Evolutionary conservation across 805 yeast genomes (phyloP), one percentile per base, ranked within the genome.

Genomic region (Debaryomyces hansenii): DNA sequence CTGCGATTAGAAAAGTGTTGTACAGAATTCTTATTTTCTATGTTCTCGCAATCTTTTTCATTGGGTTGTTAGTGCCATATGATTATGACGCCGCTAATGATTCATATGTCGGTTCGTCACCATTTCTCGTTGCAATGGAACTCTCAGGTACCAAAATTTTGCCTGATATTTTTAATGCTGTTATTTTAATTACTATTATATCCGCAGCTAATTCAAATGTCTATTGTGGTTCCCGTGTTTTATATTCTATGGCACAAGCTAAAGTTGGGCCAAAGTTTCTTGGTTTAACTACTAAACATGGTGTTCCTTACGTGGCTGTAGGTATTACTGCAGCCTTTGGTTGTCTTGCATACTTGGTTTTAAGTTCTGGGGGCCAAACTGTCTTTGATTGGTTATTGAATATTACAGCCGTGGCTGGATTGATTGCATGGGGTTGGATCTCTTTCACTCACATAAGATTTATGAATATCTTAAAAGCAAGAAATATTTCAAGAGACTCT

Each of bases 401-500:
- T 28, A 42, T 56, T n/a, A 56, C 52, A 6, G 40, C 55, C 3
- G 57, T 56, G n/a, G 55, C 52, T 31, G 55, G 56, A 16, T 41
- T 56, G 12, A 20, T 56, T 21, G 53, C 45, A 15, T 56, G 60
- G 60, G 40, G 52, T n/a, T 53, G 48, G 20, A 44, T 53, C 34
- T 31, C 47, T 11, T 10, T 52, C 16, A 38, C 56, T 1, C 53
- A 55, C 27, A 40, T 55, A 27, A 34, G 50, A 12, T 55, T 40
- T 67, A 85, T 85, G 84, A 64, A 71, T 35, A 83, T 85, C 29
- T 67, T 88, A 56, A 78, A 76, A 55, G 62, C 70, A 18, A 79
- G 90, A 62, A 83, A 83, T 42, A 83, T 86, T 46, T 71, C 84
- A 20, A 71, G 96, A 58, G 83, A 84, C 55, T 74, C 78, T 9